Evolutionary conservation across 2,329 filamentous ascomycete species (phyloP).

Genomic region (Bertia moriformis): DNA sequence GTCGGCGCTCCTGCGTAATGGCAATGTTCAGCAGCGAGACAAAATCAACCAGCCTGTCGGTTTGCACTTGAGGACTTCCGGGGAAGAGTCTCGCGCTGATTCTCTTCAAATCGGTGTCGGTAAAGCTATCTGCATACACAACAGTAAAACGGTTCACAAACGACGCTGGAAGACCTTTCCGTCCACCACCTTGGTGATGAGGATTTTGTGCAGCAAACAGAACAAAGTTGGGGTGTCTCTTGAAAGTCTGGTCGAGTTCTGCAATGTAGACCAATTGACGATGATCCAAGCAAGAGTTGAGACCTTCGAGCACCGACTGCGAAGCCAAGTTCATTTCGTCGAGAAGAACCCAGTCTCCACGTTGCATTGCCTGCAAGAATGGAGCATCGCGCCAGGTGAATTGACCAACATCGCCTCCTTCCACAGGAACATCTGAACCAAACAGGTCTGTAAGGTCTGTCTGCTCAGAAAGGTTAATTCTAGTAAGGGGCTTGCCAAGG

Average conservation of each 20-base stretch:
- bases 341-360: constrained; percentile 86
- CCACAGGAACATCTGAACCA: constrained; percentile 86
- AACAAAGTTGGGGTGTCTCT: constrained; percentile 76
- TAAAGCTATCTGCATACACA: constrained; percentile 88
- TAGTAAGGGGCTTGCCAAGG: constrained; percentile 68
- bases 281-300: constrained; percentile 94
- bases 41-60: constrained; percentile 60
- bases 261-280: constrained; percentile 90
- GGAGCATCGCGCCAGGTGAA: constrained; percentile 94
- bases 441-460: constrained; percentile 97
- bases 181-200: constrained; percentile 87
- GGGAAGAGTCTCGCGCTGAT: constrained; percentile 74
- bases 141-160: constrained; percentile 98
- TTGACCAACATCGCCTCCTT: constrained; percentile 77
- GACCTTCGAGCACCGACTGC: constrained; percentile 85
- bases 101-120: constrained; percentile 60
- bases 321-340: constrained; percentile 99
- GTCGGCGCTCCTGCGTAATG: constrained; percentile 42
- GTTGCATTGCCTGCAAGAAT: constrained; percentile 92
- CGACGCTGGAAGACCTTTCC: constrained; percentile 84
- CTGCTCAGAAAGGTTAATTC: constrained; percentile 95
- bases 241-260: constrained; percentile 87
- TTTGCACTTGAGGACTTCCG: constrained; percentile 36
- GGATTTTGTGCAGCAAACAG: constrained; percentile 96
- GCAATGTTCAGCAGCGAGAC: constrained; percentile 67